Evolutionary conservation across 148 eudicot species (phyloP), one percentile per base, ranked within the genome.

Genomic region (Fagopyrum esculentum): DNA sequence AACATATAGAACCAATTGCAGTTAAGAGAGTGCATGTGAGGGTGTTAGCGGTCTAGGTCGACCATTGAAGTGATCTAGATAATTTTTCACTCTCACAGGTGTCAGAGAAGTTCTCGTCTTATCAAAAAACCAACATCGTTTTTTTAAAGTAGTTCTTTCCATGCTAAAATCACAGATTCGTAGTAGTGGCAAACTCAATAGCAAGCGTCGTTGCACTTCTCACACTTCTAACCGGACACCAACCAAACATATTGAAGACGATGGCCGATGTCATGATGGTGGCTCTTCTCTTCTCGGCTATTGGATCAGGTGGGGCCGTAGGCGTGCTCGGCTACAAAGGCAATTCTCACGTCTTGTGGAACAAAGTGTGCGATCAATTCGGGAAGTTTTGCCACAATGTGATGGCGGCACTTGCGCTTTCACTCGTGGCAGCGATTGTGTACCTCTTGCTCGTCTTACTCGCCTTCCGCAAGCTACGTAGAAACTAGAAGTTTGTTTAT

Each of bases 251-350:
- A 29, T 13, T 79, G 57, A 5, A 61, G 13, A 46, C 77, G 10
- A 59, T 63, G 0, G 46, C 56, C 3, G 87, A 84, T 80, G 45
- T 84, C 46, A 8, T 61, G 8, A 77, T 75, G 76, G 81, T 73
- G 82, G 87, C 84, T 5, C 77, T 84, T 51, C 80, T 84, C 44
- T 84, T 84, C 78, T 79, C 82, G 1, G 81, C 79, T 45, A 75
- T 59, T 4, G 87, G 87, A 3, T 82, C 87, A 0, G 73, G 74
- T 1, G 54, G 71, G 0, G 80, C 69, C 0, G 75, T 82, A 12
- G 87, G 84, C 6, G 13, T 77, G 19, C 75, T 84, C 5, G 84
- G 77, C 8, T 54, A 54, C 7, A 60, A 69, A 9, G 87, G 87
- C 3, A 84, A 84, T 74, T 79, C 82, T 10, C 87, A 82, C 70